Conservation (phyloP, 192 early-diverging fungal species). For the Mortierella alpina region DNA sequence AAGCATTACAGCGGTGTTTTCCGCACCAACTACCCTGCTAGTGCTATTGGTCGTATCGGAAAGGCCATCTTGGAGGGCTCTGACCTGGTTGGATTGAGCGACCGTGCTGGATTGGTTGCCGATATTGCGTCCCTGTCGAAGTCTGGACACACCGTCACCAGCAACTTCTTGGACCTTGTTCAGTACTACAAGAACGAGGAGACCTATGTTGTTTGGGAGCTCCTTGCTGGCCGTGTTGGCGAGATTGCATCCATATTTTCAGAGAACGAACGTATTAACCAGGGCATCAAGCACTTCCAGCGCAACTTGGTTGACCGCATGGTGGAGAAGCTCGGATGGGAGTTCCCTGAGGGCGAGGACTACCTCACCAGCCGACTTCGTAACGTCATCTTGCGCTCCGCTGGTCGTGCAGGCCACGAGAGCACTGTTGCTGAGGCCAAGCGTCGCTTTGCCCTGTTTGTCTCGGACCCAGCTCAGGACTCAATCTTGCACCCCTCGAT, state of each 20-base stretch:
- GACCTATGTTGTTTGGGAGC: conserved; percentile 82
- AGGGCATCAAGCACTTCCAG: conserved; percentile 76
- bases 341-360: conserved; percentile 78
- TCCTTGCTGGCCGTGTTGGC: conserved; percentile 69
- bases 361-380: conserved; percentile 82
- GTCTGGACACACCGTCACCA: conserved; percentile 84
- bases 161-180: conserved; percentile 79
- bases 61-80: conserved; percentile 64
- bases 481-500: conserved; percentile 80
- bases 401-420: conserved; percentile 76
- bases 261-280: conserved; percentile 67
- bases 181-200: conserved; percentile 80
- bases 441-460: conserved; percentile 75
- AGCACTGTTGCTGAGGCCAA: conserved; percentile 75
- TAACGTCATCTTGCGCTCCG: conserved; percentile 77
- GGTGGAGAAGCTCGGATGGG: conserved; percentile 82
- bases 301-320: conserved; percentile 81
- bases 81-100: conserved; percentile 65
- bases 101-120: conserved; percentile 85
- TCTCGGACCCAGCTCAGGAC: conserved; percentile 70
- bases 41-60: conserved; percentile 64
- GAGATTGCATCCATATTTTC: conserved; percentile 76
- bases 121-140: conserved; percentile 84
- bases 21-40: conserved; percentile 81
- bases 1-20: conserved; percentile 82